Conservation (phyloP, 257 asterid genomes). For the Penstemon davidsonii region DNA sequence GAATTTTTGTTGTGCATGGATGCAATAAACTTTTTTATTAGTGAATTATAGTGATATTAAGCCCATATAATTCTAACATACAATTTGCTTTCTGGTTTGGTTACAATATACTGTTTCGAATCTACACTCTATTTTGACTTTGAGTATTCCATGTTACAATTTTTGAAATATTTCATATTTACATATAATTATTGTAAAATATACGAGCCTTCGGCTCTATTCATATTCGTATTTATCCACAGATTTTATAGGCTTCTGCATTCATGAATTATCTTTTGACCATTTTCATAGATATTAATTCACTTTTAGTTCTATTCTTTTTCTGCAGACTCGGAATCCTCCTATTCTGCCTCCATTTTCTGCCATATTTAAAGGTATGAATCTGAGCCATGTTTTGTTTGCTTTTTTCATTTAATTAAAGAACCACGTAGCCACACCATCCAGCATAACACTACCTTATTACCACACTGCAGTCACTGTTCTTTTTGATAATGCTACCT, state of each 20-base stretch:
- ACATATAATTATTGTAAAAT: not conserved
- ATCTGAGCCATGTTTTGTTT: not conserved
- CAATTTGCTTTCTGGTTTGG: not conserved
- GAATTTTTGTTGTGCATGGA: not conserved
- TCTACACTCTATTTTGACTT: not conserved
- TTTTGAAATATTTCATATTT: not conserved
- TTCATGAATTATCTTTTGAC: conserved; percentile 16
- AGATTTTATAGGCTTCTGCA: conserved; percentile 8
- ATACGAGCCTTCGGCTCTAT: not conserved
- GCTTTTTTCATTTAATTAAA: not conserved
- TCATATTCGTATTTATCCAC: not conserved
- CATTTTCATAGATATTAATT: conserved; percentile 17
- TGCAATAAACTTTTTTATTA: not conserved
- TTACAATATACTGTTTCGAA: not conserved
- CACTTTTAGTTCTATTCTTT: conserved; percentile 7
- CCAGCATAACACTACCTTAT: no score
- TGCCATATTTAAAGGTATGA: conserved; percentile 65
- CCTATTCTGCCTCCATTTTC: conserved; percentile 89
- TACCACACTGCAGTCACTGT: no score
- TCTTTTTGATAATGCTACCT: no score
- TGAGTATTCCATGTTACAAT: not conserved
- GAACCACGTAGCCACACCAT: no score
- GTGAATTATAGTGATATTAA: not conserved
- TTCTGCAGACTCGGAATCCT: conserved; percentile 76
- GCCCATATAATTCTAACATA: conserved; percentile 3